phyloP scores from a whole-genome alignment of 164 flowering plant species.

The Macadamia tetraphylla region DNA sequence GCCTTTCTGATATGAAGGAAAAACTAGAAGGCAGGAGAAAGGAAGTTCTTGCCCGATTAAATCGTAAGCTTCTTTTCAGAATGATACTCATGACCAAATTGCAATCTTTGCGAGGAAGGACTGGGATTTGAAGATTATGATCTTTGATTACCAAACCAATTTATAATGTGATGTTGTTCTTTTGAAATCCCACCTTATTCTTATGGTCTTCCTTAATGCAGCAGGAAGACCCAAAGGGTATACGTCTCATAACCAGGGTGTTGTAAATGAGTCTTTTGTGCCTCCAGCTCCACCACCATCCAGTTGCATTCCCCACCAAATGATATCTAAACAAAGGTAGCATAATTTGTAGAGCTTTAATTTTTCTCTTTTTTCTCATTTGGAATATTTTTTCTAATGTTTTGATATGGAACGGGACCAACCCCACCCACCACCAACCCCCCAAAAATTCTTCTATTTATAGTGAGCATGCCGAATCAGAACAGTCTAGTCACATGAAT shows the following conservation, averaged over 20 bases:
- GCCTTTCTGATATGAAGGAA: slow-evolving; percentile 66
- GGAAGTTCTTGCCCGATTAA: slow-evolving; percentile 71
- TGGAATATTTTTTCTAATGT: background rate
- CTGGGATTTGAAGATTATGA: background rate
- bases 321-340: slow-evolving; percentile 21
- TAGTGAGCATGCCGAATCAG: slow-evolving; percentile 23
- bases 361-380: background rate
- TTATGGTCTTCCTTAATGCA: slow-evolving; percentile 20
- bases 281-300: slow-evolving; percentile 18
- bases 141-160: background rate
- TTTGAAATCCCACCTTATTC: background rate
- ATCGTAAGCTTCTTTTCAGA: slow-evolving; percentile 43
- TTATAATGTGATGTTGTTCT: background rate
- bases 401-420: background rate
- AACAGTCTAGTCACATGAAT: slow-evolving; percentile 8
- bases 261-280: slow-evolving; percentile 17
- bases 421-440: background rate
- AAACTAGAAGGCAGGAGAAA: slow-evolving; percentile 76
- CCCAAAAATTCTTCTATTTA: background rate
- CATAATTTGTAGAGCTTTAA: slow-evolving; percentile 1
- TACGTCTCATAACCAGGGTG: slow-evolving; percentile 5
- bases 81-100: background rate
- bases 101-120: background rate
- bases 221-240: slow-evolving; percentile 47
- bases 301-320: slow-evolving; percentile 11